These are phyloP conservation scores for Colletotrichum sp. DNA, from an alignment of 2,329 filamentous ascomycete species.

Conservation along the genomic window DNA sequence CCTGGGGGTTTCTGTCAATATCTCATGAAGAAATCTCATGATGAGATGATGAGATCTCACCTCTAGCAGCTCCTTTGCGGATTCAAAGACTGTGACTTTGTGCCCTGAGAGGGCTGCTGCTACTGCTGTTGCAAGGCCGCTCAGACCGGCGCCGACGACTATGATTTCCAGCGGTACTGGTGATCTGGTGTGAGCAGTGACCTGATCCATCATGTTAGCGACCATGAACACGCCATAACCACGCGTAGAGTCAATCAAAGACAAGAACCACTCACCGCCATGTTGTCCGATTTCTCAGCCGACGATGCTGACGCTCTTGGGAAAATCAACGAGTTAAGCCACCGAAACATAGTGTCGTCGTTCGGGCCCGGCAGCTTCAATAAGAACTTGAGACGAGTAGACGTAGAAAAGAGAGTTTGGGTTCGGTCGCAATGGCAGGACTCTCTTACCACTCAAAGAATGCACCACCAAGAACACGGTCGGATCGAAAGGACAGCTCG, in stretches of 20 bases:
- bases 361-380: not conserved
- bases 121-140: constrained; percentile 44
- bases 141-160: constrained; percentile 47
- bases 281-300: not conserved
- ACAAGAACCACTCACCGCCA: not conserved
- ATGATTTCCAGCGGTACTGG: constrained; percentile 35
- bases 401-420: not conserved
- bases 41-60: constrained; percentile 21
- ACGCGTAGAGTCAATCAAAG: not conserved
- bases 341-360: not conserved
- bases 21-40: not conserved
- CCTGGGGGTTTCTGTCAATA: constrained; percentile 29
- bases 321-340: not conserved
- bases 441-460: not conserved
- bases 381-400: not conserved
- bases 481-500: not conserved
- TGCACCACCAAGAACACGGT: not conserved
- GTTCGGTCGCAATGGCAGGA: not conserved
- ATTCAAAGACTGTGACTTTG: constrained; percentile 45
- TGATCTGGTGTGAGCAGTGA: not conserved
- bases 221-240: not conserved
- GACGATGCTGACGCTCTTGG: not conserved
- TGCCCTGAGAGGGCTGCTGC: constrained; percentile 42
- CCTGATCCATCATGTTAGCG: not conserved
- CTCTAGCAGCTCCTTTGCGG: constrained; percentile 42